A percentile compares a stretch with the other conserved stretches of the same genome.
phyloP scores from a whole-genome alignment of 2,329 filamentous ascomycete species.

The Xylariaceae sp. region DNA sequence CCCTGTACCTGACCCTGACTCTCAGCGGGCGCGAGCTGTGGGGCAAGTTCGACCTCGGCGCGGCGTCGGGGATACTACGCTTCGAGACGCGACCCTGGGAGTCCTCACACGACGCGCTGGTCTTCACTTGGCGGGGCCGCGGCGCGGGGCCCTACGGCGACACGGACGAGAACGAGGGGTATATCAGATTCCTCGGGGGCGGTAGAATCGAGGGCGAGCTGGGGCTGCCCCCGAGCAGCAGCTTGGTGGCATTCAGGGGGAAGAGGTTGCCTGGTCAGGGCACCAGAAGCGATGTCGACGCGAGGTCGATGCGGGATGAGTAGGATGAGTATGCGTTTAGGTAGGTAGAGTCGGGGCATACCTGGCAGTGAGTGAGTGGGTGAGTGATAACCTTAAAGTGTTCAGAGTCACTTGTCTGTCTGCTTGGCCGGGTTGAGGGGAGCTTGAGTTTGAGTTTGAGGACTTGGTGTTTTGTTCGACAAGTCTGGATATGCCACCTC shows the following conservation, averaged over 20 bases:
- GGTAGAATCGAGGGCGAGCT: constrained; percentile 32
- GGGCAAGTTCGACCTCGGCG: constrained; percentile 40
- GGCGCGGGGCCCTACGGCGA: constrained; percentile 29
- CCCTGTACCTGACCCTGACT: constrained; percentile 34
- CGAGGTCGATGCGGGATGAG: constrained; percentile 21
- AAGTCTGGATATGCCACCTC: no score
- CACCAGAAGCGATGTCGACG: constrained; percentile 28
- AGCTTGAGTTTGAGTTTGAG: no score
- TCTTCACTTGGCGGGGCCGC: constrained; percentile 36
- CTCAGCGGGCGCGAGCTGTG: constrained; percentile 37
- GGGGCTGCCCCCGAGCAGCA: no score
- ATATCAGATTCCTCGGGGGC: constrained; percentile 34
- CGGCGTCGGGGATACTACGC: constrained; percentile 38
- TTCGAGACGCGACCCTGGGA: constrained; percentile 33
- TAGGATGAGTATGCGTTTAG: constrained; percentile 31
- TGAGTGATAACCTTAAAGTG: no score
- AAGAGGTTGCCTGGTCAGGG: constrained; percentile 23
- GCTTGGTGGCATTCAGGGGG: no score
- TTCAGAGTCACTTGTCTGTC: no score
- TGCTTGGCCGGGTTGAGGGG: no score
- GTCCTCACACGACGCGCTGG: constrained; percentile 25
- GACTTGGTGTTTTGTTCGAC: no score
- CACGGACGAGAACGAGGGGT: constrained; percentile 28
- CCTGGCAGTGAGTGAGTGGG: no score
- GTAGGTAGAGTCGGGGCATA: no score